Evolutionary conservation across 1,284 basidiomycete species (phyloP).

Genomic region (Filobasidium uniguttulatum): DNA sequence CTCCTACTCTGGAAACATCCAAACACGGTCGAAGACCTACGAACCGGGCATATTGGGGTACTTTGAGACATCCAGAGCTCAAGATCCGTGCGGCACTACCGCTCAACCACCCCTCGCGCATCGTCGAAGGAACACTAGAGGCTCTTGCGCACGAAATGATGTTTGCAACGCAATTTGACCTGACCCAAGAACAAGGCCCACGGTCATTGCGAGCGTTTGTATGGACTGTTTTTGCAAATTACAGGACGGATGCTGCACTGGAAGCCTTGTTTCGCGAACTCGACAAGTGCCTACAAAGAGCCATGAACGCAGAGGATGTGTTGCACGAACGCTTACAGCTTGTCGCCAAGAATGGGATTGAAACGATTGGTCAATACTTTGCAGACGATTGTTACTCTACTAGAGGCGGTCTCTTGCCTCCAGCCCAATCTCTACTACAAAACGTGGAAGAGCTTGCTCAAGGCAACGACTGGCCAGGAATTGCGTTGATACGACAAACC

Average conservation of each 20-base stretch:
- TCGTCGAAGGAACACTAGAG: constrained; percentile 48
- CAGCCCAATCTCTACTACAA: neutral
- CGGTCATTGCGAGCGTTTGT: neutral
- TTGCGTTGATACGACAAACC: too few relatives aligned
- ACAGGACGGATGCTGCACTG: neutral
- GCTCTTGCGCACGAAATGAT: constrained; percentile 63
- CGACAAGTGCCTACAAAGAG: neutral
- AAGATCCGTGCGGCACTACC: constrained; percentile 22
- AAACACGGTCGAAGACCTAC: constrained; percentile 4
- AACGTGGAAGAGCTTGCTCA: neutral
- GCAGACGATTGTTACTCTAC: neutral
- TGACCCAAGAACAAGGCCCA: neutral
- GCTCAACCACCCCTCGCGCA: constrained; percentile 22
- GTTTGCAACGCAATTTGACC: constrained; percentile 35
- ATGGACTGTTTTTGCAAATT: neutral
- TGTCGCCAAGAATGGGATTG: neutral
- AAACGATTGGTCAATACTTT: neutral
- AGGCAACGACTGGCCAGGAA: too few relatives aligned
- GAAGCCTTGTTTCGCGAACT: neutral
- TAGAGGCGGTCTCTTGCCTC: neutral
- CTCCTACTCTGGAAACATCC: too few relatives aligned
- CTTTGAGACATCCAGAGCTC: constrained; percentile 57
- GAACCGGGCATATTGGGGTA: constrained; percentile 57
- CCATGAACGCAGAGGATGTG: neutral
- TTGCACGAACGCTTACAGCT: neutral